Base-by-base conservation (phyloP, 345 rosid species). In the Syzygium jambos region DNA sequence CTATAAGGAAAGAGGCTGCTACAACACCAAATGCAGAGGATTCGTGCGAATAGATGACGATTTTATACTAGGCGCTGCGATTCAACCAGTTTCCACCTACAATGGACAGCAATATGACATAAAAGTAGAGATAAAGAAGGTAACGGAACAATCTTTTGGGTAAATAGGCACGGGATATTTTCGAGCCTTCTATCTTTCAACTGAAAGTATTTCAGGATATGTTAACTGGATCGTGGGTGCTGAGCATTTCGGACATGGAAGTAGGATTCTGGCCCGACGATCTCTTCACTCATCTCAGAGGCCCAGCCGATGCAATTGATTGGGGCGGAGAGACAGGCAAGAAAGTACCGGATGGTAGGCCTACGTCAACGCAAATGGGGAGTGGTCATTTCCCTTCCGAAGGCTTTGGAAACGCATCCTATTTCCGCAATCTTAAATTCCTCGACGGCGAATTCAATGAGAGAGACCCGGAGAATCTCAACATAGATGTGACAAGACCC, bases 1-100 rank as follows among this genome's bases (percentile, higher is more conserved):
- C 30, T 90, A 91, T 53, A 0, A 56, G 5, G 4, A 41, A 41
- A 56, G 27, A 9, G 61, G 61, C 27, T 56, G 61, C n/a, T 56
- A 22, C 61, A 0, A 56, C 9, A 4, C 5, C 3, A 41, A 55
- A 0, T 55, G 59, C 27, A 0, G 0, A 8, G 59, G 92, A 12
- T 93, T 91, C 46, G 90, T 93, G 27, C 90, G 38, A 41, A 10
- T 22, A 52, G 51, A 52, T 73, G 4, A 2, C 0, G 19, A 14
- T 0, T 3, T 85, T 4, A 87, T 80, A 19, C 17, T 88, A 12
- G 94, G 92, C 21, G 78, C 22, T 6, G 5, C 52, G 7, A 1
- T 93, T 52, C 2, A 2, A 2, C 85, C 51, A 0, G 21, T 89
- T 17, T 93, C 94, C 11, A 84, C 25, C 22, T 89, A 87, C 13